These are phyloP conservation scores for Lentinula sp. DNA, from an alignment of 768 basidiomycete genomes.

Conservation along the genomic window DNA sequence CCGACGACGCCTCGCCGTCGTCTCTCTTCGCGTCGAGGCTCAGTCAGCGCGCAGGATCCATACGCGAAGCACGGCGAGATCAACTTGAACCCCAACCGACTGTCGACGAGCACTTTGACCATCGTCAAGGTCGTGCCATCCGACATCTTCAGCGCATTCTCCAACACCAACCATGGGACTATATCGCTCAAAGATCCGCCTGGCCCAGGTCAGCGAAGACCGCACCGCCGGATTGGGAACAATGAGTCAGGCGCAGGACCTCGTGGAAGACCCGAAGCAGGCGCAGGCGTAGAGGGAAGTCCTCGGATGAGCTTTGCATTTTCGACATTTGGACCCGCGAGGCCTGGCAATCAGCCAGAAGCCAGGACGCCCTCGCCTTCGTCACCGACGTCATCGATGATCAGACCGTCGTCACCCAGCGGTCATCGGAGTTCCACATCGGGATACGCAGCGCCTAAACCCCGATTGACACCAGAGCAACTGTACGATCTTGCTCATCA, in stretches of 20 bases:
- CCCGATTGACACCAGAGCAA: slow-evolving; percentile 65
- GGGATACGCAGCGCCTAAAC: slow-evolving; percentile 21
- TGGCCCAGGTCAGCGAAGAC: slow-evolving; percentile 19
- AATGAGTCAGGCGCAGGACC: slow-evolving; percentile 16
- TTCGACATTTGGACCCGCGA: slow-evolving; percentile 45
- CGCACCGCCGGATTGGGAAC: slow-evolving; percentile 24
- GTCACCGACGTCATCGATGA: slow-evolving; percentile 36
- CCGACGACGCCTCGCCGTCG: slow-evolving; percentile 17
- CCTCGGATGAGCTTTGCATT: slow-evolving; percentile 58
- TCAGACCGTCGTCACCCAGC: slow-evolving; percentile 42
- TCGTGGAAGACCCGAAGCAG: slow-evolving; percentile 17
- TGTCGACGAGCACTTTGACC: slow-evolving; percentile 60
- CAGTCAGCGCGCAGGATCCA: slow-evolving; percentile 63
- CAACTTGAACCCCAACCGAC: slow-evolving; percentile 47
- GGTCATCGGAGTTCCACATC: slow-evolving; percentile 20
- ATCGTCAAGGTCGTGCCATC: slow-evolving; percentile 56
- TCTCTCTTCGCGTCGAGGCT: slow-evolving; percentile 59
- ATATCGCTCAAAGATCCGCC: slow-evolving; percentile 28
- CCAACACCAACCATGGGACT: background rate
- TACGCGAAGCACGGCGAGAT: slow-evolving; percentile 48
- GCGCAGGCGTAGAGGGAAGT: slow-evolving; percentile 9
- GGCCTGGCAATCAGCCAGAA: slow-evolving; percentile 13
- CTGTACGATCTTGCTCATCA: slow-evolving; percentile 67
- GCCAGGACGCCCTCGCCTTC: slow-evolving; percentile 22
- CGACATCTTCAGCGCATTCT: background rate